phyloP scores from a whole-genome alignment of 1,284 basidiomycete genomes.

The Schizopora paradoxa region DNA sequence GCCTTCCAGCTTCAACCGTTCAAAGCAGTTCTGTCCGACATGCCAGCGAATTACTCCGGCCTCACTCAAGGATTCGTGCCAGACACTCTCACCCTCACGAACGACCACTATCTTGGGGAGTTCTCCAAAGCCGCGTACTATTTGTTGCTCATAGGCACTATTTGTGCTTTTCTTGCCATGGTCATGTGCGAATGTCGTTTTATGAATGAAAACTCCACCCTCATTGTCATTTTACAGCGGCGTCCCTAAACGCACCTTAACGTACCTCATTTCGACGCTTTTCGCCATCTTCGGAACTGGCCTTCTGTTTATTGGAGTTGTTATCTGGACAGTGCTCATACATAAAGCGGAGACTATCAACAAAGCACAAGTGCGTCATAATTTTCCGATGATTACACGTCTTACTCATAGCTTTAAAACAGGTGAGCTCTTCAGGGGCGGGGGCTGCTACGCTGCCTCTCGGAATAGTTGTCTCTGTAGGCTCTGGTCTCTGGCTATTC shows the following conservation, averaged over 20 bases:
- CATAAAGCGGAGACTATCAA: slow-evolving; percentile 60
- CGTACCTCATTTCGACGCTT: slow-evolving; percentile 63
- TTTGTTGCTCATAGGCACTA: slow-evolving; percentile 66
- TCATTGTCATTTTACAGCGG: slow-evolving; percentile 41
- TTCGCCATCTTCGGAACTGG: slow-evolving; percentile 56
- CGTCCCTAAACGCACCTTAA: slow-evolving; percentile 54
- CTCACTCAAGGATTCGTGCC: slow-evolving; percentile 51
- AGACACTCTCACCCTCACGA: slow-evolving; percentile 46
- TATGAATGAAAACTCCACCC: slow-evolving; percentile 2
- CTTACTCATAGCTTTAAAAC: neutral
- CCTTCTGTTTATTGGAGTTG: slow-evolving; percentile 61
- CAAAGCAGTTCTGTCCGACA: slow-evolving; percentile 56
- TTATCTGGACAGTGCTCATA: slow-evolving; percentile 72
- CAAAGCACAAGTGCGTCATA: slow-evolving; percentile 21
- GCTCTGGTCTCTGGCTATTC: slow-evolving; percentile 54
- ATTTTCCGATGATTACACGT: neutral
- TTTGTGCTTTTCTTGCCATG: slow-evolving; percentile 59
- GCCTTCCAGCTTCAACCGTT: slow-evolving; percentile 59
- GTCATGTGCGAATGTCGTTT: slow-evolving; percentile 41
- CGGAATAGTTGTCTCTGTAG: slow-evolving; percentile 58
- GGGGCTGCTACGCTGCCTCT: slow-evolving; percentile 37
- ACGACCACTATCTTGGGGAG: slow-evolving; percentile 56
- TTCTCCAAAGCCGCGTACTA: slow-evolving; percentile 69
- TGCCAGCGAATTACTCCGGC: slow-evolving; percentile 53
- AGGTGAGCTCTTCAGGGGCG: slow-evolving; percentile 31